phyloP scores from a whole-genome alignment of 306 rosid species.

The Sechiopsis laciniata region DNA sequence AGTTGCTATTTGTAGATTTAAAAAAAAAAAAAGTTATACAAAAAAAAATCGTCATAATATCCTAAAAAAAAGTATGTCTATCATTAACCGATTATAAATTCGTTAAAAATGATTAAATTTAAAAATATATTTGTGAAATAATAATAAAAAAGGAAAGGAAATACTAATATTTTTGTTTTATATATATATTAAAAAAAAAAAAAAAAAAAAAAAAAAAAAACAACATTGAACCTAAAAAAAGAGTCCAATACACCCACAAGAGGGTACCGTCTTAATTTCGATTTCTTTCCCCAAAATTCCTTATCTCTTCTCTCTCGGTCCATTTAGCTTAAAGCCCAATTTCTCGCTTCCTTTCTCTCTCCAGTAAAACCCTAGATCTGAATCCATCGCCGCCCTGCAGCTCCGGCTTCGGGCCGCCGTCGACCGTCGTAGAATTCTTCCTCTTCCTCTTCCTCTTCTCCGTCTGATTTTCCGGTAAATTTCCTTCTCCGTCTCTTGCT shows the following conservation, averaged over 20 bases:
- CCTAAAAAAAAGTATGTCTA: too few relatives aligned
- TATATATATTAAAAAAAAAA: too few relatives aligned
- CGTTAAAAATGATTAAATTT: too few relatives aligned
- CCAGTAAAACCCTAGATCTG: constrained; percentile 62
- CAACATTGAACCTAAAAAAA: not conserved
- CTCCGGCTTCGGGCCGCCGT: constrained; percentile 40
- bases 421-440: constrained; percentile 14
- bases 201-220: too few relatives aligned
- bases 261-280: not conserved
- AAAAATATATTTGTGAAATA: not conserved
- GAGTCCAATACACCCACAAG: constrained; percentile 12
- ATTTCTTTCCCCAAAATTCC: constrained; percentile 11
- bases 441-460: not conserved
- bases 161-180: not conserved
- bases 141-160: not conserved
- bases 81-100: too few relatives aligned
- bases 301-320: constrained; percentile 45
- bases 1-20: too few relatives aligned
- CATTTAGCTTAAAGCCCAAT: constrained; percentile 80
- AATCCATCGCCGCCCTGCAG: constrained; percentile 30
- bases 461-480: not conserved
- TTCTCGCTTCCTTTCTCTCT: constrained; percentile 25
- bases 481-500: not conserved
- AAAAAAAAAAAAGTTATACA: too few relatives aligned
- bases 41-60: too few relatives aligned